Percentiles rank a stretch among this genome's conserved stretches.
phyloP scores from a whole-genome alignment of 1,139 yeast genomes.

The Pichia cactophila region DNA sequence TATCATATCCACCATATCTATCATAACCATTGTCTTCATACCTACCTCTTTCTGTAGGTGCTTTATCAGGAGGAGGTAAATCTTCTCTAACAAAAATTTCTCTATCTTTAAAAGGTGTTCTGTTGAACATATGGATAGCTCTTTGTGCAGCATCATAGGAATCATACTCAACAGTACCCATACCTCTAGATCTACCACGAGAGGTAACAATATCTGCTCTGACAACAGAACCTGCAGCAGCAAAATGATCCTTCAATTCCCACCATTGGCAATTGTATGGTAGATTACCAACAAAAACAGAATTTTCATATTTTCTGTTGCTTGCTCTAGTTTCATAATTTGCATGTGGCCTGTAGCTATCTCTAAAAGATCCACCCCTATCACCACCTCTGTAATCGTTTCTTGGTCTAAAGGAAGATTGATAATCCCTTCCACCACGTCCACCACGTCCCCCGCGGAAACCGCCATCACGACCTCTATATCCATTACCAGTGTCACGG shows the following conservation, averaged over 20 bases:
- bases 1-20: constrained; percentile 15
- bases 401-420: constrained; percentile 16
- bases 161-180: constrained; percentile 87
- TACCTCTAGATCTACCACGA: constrained; percentile 81
- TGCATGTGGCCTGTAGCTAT: constrained; percentile 13
- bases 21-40: constrained; percentile 8
- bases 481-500: neutral
- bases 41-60: constrained; percentile 14
- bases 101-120: constrained; percentile 64
- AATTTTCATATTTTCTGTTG: constrained; percentile 62
- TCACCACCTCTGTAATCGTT: neutral
- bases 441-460: neutral
- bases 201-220: constrained; percentile 84
- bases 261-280: constrained; percentile 57
- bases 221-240: constrained; percentile 60
- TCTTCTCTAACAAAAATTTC: constrained; percentile 88
- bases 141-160: constrained; percentile 58
- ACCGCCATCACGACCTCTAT: constrained; percentile 10
- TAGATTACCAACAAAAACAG: constrained; percentile 66
- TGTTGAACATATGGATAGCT: constrained; percentile 70
- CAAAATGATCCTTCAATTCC: constrained; percentile 54
- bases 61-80: constrained; percentile 61
- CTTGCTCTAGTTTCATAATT: constrained; percentile 19
- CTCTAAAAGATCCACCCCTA: constrained; percentile 7
- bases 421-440: constrained; percentile 8